Conservation (phyloP, 768 basidiomycete genomes). For the Epithele typhae region DNA sequence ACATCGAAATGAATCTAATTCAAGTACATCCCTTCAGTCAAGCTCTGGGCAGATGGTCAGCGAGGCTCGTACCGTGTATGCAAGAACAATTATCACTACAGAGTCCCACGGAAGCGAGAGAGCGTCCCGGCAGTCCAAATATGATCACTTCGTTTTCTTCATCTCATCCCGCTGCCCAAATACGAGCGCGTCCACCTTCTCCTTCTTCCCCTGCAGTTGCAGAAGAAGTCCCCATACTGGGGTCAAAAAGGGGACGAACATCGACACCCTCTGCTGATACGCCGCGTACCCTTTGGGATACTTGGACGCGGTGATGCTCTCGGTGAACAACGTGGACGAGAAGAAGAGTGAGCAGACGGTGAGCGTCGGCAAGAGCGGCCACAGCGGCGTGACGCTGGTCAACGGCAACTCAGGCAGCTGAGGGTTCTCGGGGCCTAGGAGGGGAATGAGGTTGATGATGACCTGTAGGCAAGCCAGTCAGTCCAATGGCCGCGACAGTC, state of each 20-base stretch:
- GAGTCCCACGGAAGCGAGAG: too few species aligned
- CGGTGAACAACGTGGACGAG: conserved; percentile 75
- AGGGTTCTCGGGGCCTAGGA: conserved; percentile 40
- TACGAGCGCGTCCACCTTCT: conserved; percentile 36
- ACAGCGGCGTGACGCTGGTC: conserved; percentile 25
- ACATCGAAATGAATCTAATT: too few species aligned
- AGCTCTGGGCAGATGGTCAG: too few species aligned
- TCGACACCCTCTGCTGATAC: conserved; percentile 75
- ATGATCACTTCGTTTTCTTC: conserved; percentile 14
- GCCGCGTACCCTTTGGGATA: conserved; percentile 66
- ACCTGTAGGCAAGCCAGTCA: conserved; percentile 36
- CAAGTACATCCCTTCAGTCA: too few species aligned
- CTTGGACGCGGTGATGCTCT: conserved; percentile 72
- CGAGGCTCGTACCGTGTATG: too few species aligned
- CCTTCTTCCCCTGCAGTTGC: conserved; percentile 32
- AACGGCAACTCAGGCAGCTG: conserved; percentile 18
- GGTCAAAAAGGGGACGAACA: conserved; percentile 61
- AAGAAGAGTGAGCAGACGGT: conserved; percentile 68
- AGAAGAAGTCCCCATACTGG: conserved; percentile 40
- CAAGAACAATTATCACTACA: too few species aligned
- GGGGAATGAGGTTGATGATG: conserved; percentile 64
- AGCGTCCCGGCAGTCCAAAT: too few species aligned
- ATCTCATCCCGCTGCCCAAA: conserved; percentile 32
- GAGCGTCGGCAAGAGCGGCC: conserved; percentile 50
- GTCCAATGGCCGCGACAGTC: not conserved